Conservation (phyloP, 2,329 filamentous ascomycete species). For the Microdochium nivale region DNA sequence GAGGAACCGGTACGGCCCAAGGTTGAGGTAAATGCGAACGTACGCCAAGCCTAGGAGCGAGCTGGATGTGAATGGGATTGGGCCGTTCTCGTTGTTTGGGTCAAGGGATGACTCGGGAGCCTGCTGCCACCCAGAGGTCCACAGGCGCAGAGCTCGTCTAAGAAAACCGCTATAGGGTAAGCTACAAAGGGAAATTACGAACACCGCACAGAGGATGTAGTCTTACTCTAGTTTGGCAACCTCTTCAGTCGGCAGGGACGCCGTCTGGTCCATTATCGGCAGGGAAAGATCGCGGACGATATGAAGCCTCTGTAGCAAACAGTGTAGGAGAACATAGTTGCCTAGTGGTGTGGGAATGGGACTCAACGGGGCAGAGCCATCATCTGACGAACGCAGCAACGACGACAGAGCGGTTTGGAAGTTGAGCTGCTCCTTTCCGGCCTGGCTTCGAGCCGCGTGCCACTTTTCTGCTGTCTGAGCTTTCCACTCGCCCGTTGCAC, state of each 20-base stretch:
- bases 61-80: slow-evolving; percentile 34
- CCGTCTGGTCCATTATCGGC: slow-evolving; percentile 21
- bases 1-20: slow-evolving; percentile 32
- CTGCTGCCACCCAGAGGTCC: slow-evolving; percentile 29
- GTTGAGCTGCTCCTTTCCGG: slow-evolving; percentile 21
- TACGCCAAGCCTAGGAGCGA: slow-evolving; percentile 36
- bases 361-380: slow-evolving; percentile 16
- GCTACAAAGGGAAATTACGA: background rate
- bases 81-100: slow-evolving; percentile 29
- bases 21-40: slow-evolving; percentile 33
- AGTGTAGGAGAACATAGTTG: slow-evolving; percentile 27
- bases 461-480: slow-evolving; percentile 19
- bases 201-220: background rate
- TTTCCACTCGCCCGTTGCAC: slow-evolving; percentile 26
- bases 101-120: slow-evolving; percentile 28
- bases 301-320: slow-evolving; percentile 26
- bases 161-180: background rate
- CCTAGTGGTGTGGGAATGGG: slow-evolving; percentile 27
- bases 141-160: slow-evolving; percentile 24
- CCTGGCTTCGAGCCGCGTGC: slow-evolving; percentile 16
- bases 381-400: slow-evolving; percentile 18
- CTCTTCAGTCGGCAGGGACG: slow-evolving; percentile 22
- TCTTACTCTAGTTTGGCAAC: slow-evolving; percentile 26
- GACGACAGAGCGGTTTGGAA: slow-evolving; percentile 26
- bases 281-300: slow-evolving; percentile 27